Evolutionary conservation across 2,329 filamentous ascomycete genomes (phyloP).

Genomic region (Paecilomyces formosus): DNA sequence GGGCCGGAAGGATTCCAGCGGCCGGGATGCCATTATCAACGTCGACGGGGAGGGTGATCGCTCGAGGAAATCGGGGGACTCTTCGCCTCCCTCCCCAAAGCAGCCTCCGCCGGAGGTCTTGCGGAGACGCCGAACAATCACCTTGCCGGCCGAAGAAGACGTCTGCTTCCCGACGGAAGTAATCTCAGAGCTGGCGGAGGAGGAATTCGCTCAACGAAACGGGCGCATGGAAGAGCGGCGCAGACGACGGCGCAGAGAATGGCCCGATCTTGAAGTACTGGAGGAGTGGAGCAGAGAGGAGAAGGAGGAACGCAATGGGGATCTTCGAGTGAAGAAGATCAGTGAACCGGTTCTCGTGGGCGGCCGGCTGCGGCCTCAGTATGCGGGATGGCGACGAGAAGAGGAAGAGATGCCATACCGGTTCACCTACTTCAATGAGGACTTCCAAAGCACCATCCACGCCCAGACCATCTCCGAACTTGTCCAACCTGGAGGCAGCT

Average conservation of each 20-base stretch:
- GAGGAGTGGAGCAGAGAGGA: conserved; percentile 89
- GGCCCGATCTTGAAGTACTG: conserved; percentile 77
- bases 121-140: conserved; percentile 50
- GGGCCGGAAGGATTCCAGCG: conserved; percentile 21
- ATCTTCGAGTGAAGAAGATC: conserved; percentile 79
- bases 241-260: conserved; percentile 61
- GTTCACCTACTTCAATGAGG: conserved; percentile 98
- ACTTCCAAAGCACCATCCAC: conserved; percentile 92
- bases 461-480: conserved; percentile 92
- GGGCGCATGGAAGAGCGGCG: conserved; percentile 41
- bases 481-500: conserved; percentile 74
- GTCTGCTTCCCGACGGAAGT: conserved; percentile 87
- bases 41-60: conserved; percentile 28
- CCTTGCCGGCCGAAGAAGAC: conserved; percentile 67
- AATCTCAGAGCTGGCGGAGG: conserved; percentile 59
- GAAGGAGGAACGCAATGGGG: conserved; percentile 78
- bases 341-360: conserved; percentile 90
- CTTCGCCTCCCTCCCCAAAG: conserved; percentile 32
- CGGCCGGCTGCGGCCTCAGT: conserved; percentile 74
- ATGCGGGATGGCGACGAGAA: conserved; percentile 73
- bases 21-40: conserved; percentile 36
- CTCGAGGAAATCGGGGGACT: conserved; percentile 10
- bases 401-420: conserved; percentile 88
- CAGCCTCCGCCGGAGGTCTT: conserved; percentile 29
- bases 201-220: conserved; percentile 45